Evolutionary conservation across 805 yeast genomes (phyloP), one percentile per base, ranked within the genome.

Genomic region (Pichia gijzeniarum): DNA sequence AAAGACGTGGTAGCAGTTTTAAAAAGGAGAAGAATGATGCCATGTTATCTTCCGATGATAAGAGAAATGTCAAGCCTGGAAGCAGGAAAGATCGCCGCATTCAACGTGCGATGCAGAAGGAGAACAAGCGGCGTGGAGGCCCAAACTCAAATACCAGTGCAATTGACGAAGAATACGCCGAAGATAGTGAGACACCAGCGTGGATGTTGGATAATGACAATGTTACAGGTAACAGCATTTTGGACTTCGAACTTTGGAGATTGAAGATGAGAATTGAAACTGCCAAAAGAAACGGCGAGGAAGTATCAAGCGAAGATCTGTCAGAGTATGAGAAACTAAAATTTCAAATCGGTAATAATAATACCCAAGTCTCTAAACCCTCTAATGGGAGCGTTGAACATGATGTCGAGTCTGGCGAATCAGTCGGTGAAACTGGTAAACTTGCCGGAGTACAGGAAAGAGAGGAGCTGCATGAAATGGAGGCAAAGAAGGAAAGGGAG

Each of bases 191-290:
- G 16, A 9, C 39, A 10, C 69, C 69, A 1, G 65, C 58, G 32
- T 66, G 70, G 70, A 57, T 67, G 64, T 33, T 58, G 50, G 59
- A 67, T 56, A 56, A 71, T 61, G 60, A 56, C 34, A 30, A 13
- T 4, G 62, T 64, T 16, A 49, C 56, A 63, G 82, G 82, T 18
- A 73, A 69, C 44, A 71, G 81, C 0, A 74, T 74, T 3, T 73
- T 73, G 44, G 83, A 78, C 50, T 78, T 77, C 53, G 84, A 78
- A 55, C 69, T 66, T 49, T 78, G 83, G 83, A 76, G 76, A 58
- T 60, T 71, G 40, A 68, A 67, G 49, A 73, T 76, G 81, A 69
- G 69, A 49, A 60, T 69, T 40, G 76, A 76, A 54, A 77, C 77
- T 34, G 68, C 69, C 31, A 68, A 64, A 48, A 66, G 70, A 52